Percentiles rank a stretch among this genome's conserved stretches.
Conservation (phyloP, 306 rosid genomes). For the Inga laurina region DNA sequence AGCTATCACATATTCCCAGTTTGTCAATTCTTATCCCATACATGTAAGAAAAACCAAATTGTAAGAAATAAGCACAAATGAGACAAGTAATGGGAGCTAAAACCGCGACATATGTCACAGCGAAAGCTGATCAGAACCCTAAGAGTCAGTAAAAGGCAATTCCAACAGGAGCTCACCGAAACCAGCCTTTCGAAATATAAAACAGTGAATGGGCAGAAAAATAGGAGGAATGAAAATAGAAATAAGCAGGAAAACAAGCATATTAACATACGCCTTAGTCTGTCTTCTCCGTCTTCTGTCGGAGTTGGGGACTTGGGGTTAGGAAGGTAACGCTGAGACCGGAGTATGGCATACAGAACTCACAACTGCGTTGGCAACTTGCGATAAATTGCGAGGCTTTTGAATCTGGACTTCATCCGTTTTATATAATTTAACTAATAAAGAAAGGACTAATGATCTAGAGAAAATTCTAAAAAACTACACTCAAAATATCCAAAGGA, state of each 20-base stretch:
- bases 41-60: not conserved
- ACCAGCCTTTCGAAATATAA: not conserved
- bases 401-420: not conserved
- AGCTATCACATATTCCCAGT: not conserved
- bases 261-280: not conserved
- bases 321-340: not conserved
- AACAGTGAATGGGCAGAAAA: not conserved
- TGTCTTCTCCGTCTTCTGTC: not conserved
- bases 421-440: not conserved
- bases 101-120: not conserved
- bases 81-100: not conserved
- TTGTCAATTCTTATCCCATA: not conserved
- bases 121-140: slow-evolving; percentile 14
- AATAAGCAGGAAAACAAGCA: not conserved
- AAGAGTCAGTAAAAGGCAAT: not conserved
- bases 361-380: not conserved
- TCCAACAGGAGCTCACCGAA: not conserved
- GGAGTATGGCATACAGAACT: not conserved
- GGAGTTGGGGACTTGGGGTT: not conserved
- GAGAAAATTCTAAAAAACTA: too few species aligned
- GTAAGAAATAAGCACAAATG: not conserved
- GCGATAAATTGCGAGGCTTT: not conserved
- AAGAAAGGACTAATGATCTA: too few species aligned
- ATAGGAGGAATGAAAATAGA: not conserved
- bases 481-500: too few species aligned